phyloP scores from a whole-genome alignment of 371 early-diverging fungal genomes.

The Rhizopus microsporus region DNA sequence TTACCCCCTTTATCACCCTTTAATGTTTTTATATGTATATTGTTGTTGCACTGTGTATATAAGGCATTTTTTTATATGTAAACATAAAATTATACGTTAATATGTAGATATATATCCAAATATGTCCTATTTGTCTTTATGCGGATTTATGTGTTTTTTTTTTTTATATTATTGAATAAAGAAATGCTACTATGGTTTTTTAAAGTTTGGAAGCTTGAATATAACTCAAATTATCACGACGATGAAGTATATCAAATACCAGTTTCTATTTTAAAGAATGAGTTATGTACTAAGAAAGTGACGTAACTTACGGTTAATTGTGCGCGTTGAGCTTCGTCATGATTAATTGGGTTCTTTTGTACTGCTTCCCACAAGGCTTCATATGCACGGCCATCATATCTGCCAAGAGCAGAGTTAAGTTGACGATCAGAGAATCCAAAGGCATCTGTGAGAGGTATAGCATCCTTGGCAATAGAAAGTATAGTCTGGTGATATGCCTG shows the following conservation, averaged over 20 bases:
- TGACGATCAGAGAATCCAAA: constrained; percentile 68
- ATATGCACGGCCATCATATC: constrained; percentile 69
- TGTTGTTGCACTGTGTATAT: background rate
- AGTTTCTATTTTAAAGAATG: constrained; percentile 15
- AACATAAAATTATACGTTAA: too few relatives aligned
- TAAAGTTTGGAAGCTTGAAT: constrained; percentile 22
- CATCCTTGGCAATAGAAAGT: constrained; percentile 52
- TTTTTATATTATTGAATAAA: background rate
- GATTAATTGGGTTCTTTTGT: constrained; percentile 66
- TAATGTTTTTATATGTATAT: constrained; percentile 1
- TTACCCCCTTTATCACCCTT: background rate
- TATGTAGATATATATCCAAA: background rate
- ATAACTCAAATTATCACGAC: constrained; percentile 21
- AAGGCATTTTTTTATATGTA: too few relatives aligned
- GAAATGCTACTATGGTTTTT: background rate
- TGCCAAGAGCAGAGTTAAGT: constrained; percentile 67
- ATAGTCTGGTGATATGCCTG: constrained; percentile 27
- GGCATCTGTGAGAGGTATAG: constrained; percentile 67
- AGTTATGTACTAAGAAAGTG: background rate
- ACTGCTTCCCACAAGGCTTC: constrained; percentile 65
- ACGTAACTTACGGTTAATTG: constrained; percentile 19
- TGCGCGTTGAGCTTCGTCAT: constrained; percentile 17
- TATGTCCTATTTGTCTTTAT: background rate
- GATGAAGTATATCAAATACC: constrained; percentile 26
- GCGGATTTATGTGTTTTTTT: background rate